Evolutionary conservation across 495 filamentous ascomycete species (phyloP), one percentile per base, ranked within the genome.

Genomic region (Delitschia confertaspora): DNA sequence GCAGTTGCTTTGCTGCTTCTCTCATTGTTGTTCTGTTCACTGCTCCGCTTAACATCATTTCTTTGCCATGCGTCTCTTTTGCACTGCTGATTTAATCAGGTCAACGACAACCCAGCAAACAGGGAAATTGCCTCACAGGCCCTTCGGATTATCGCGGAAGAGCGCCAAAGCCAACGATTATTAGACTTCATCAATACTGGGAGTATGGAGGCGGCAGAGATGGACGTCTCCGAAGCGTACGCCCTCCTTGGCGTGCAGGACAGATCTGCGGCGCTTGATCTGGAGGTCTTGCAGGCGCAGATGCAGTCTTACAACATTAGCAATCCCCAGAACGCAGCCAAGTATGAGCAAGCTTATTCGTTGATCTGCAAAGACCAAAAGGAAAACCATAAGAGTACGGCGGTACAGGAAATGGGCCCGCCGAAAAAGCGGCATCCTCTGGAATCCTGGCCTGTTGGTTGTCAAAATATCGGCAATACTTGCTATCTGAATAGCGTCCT

Each of bases 401-500:
- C 6, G 3, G n/a, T 10, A 20, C 18, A 31, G 13, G n/a, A 9
- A 19, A n/a, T n/a, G 13, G 6, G 16, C 20, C 13, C 38, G 14
- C 27, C 17, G 17, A 41, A 4, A 23, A 34, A 20, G 9, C 24
- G 16, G 4, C 44, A 54, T 35, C 59, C 59, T 9, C 21, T 51
- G 7, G 39, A 45, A 1, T 67, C 76, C 10, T 78, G 79, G 67
- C 88, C 88, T 6, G 80, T 89, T 38, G 91, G 91, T 0, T 70
- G 96, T 9, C 74, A 77, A 30, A 99, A 96, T 50, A 89, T 95
- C 48, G 87, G 89, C 30, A 95, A 95, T 51, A 99, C 91, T 1
- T 99, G 91, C 62, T 99, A 99, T 54, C 74, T 99, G 27, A 96
- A 96, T 65, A 96, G 91, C 60, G 72, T 99, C 22, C 65, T 99